Conservation (phyloP, 1,284 basidiomycete genomes). For the Trichosporon asahii region DNA sequence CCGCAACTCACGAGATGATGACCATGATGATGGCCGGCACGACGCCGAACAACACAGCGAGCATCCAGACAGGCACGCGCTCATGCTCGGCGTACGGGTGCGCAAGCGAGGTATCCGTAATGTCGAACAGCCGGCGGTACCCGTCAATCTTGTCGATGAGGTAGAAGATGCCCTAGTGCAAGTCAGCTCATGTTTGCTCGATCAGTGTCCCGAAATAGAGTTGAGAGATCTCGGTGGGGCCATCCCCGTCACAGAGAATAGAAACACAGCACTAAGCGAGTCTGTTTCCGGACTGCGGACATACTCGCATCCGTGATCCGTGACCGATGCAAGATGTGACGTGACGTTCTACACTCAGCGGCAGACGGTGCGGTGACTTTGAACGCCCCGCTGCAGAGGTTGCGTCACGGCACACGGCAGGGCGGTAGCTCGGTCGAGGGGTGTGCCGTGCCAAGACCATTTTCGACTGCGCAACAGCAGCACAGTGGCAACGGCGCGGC, state of each 20-base stretch:
- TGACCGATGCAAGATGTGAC: too few species aligned
- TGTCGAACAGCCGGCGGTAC: conserved; percentile 74
- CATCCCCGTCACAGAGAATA: background rate
- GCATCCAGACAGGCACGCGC: conserved; percentile 70
- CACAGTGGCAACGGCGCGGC: background rate
- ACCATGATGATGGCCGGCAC: conserved; percentile 69
- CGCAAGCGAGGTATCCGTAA: conserved; percentile 66
- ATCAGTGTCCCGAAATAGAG: background rate
- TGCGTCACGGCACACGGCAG: background rate
- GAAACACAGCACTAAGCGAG: background rate
- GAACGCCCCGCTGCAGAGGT: background rate
- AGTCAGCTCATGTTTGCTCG: background rate
- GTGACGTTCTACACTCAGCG: too few species aligned
- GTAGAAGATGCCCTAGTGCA: conserved; percentile 60
- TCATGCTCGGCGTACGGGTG: conserved; percentile 75
- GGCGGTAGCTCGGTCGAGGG: background rate
- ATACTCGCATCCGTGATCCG: too few species aligned
- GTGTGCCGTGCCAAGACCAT: background rate
- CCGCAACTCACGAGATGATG: conserved; percentile 60
- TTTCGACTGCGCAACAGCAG: background rate
- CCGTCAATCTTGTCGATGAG: conserved; percentile 72
- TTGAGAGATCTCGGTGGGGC: background rate
- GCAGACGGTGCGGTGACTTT: too few species aligned
- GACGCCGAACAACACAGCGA: conserved; percentile 66
- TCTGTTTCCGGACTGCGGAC: background rate